Percentiles rank a stretch among this genome's conserved stretches.
phyloP scores from a whole-genome alignment of 164 flowering plant genomes.

The Vitis riparia region DNA sequence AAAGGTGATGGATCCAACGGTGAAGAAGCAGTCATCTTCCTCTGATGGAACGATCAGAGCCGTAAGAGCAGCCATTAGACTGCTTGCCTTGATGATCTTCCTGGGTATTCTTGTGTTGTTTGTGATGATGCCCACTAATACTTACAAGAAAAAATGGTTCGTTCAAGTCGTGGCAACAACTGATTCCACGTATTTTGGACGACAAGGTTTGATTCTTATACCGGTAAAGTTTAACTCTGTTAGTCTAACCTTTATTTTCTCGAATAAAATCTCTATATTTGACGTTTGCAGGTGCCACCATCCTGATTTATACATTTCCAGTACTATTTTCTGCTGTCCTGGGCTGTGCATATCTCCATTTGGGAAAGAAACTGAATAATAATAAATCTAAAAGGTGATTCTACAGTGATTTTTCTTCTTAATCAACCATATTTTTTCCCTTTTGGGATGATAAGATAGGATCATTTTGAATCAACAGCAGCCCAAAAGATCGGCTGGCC shows the following conservation, averaged over 20 bases:
- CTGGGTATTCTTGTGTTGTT: background rate
- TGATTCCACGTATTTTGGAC: slow-evolving; percentile 2
- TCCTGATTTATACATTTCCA: slow-evolving; percentile 56
- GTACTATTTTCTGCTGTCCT: slow-evolving; percentile 45
- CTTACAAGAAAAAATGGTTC: background rate
- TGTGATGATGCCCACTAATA: slow-evolving; percentile 2
- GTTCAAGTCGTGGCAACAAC: background rate
- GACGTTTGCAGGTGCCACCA: slow-evolving; percentile 28
- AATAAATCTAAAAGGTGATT: slow-evolving; percentile 23
- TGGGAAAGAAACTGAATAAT: slow-evolving; percentile 33
- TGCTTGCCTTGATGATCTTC: background rate
- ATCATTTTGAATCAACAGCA: slow-evolving; percentile 5
- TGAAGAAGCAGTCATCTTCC: background rate
- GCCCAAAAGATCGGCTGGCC: slow-evolving; percentile 2
- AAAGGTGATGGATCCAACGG: too few species aligned
- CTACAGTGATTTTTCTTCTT: background rate
- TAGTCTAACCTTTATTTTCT: too few species aligned
- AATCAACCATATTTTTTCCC: background rate
- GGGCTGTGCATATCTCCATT: slow-evolving; percentile 69
- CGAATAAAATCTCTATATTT: too few species aligned
- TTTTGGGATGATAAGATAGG: background rate
- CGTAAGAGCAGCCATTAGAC: background rate
- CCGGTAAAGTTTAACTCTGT: too few species aligned
- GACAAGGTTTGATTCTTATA: background rate
- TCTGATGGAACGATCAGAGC: background rate